phyloP scores from a whole-genome alignment of 1,284 basidiomycete genomes.

The Malassezia cuniculi region DNA sequence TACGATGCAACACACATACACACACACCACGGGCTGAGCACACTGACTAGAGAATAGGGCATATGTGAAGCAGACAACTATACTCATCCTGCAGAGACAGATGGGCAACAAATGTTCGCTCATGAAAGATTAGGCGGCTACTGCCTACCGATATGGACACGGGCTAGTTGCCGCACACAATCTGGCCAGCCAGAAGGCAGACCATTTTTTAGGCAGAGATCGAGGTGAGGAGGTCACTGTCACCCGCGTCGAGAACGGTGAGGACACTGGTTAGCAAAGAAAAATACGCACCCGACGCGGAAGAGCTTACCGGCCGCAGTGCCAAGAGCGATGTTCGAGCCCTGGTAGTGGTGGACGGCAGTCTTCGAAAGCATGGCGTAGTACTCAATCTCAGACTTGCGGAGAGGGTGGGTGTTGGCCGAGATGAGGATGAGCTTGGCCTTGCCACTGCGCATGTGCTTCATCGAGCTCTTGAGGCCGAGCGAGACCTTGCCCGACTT shows the following conservation, averaged over 20 bases:
- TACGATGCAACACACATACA: too few relatives aligned
- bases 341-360: slow-evolving; percentile 80
- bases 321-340: slow-evolving; percentile 92
- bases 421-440: slow-evolving; percentile 98
- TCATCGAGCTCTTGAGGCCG: slow-evolving; percentile 56
- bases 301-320: slow-evolving; percentile 99
- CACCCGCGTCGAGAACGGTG: slow-evolving; percentile 91
- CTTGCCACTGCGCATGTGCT: slow-evolving; percentile 96
- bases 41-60: too few relatives aligned
- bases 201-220: slow-evolving; percentile 28
- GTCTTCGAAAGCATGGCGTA: slow-evolving; percentile 98
- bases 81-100: too few relatives aligned
- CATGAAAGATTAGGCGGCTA: too few relatives aligned
- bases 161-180: too few relatives aligned
- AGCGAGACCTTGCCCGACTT: slow-evolving; percentile 57
- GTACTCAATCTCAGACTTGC: slow-evolving; percentile 99
- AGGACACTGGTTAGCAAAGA: slow-evolving; percentile 54
- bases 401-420: slow-evolving; percentile 95
- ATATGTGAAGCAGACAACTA: too few relatives aligned
- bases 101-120: too few relatives aligned
- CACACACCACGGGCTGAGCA: too few relatives aligned
- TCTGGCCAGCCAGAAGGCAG: too few relatives aligned
- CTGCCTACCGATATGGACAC: too few relatives aligned
- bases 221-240: slow-evolving; percentile 67
- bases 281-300: slow-evolving; percentile 72